Evolutionary conservation across 164 flowering plant genomes (phyloP).

Genomic region (Kalanchoe fedtschenkoi): DNA sequence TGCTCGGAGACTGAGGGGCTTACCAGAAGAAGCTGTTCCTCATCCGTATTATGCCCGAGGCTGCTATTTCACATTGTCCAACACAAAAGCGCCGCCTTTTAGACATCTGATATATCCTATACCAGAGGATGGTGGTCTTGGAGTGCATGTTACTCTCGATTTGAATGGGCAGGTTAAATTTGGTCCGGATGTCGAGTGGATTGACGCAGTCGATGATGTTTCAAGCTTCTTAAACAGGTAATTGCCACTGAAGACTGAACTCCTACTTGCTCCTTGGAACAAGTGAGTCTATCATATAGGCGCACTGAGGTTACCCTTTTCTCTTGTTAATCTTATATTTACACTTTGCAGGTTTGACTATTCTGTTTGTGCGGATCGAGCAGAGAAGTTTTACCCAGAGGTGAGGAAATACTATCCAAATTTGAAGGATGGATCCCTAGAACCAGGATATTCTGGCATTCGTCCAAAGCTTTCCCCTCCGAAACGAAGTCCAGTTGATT

Average conservation of each 20-base stretch:
- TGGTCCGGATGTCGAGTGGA: constrained; percentile 98
- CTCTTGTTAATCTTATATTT: background rate
- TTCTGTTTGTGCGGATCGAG: constrained; percentile 43
- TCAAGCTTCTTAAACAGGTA: constrained; percentile 72
- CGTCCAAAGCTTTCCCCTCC: constrained; percentile 86
- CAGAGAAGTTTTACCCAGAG: constrained; percentile 49
- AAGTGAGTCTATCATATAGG: background rate
- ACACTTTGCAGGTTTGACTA: constrained; percentile 63
- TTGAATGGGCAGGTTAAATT: constrained; percentile 70
- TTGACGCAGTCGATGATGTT: constrained; percentile 42
- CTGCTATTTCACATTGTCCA: constrained; percentile 69
- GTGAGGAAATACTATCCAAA: constrained; percentile 77
- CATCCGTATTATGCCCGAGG: constrained; percentile 73
- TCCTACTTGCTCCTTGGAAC: background rate
- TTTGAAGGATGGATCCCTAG: constrained; percentile 60
- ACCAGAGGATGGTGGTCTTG: constrained; percentile 92
- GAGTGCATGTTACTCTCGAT: constrained; percentile 89
- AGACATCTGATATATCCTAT: constrained; percentile 77
- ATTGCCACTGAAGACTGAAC: constrained; percentile 1
- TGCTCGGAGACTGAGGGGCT: constrained; percentile 56
- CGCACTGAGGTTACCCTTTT: background rate
- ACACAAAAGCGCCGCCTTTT: constrained; percentile 46
- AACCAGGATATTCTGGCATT: constrained; percentile 83
- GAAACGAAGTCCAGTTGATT: constrained; percentile 48
- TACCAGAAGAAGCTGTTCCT: constrained; percentile 27